Percentiles rank a stretch among this genome's conserved stretches.
Evolutionary conservation across 805 yeast genomes (phyloP).

Genomic region (Candida maesae): DNA sequence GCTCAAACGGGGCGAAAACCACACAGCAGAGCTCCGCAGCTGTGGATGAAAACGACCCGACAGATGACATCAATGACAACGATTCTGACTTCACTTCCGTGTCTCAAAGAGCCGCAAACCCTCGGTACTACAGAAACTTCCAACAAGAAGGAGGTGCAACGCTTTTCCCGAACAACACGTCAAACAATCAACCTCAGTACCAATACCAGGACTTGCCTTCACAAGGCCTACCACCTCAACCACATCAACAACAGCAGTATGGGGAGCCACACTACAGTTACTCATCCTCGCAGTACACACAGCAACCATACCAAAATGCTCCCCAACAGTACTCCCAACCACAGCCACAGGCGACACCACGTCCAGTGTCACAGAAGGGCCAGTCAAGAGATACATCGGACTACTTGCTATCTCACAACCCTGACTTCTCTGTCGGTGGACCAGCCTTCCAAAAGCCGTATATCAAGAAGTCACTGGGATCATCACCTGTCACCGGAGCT

Average conservation of each 20-base stretch:
- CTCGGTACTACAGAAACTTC: constrained; percentile 42
- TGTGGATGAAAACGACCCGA: constrained; percentile 18
- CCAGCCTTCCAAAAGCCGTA: constrained; percentile 17
- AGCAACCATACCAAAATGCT: constrained; percentile 4
- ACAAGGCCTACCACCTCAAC: background rate
- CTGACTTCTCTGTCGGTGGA: constrained; percentile 39
- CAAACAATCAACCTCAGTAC: no score
- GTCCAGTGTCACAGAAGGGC: no score
- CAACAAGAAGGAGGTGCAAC: constrained; percentile 27
- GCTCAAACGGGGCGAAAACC: background rate
- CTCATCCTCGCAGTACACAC: constrained; percentile 3
- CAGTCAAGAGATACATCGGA: constrained; percentile 41
- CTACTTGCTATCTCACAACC: constrained; percentile 42
- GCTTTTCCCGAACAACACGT: constrained; percentile 18
- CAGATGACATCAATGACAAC: constrained; percentile 24
- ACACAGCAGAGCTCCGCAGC: background rate
- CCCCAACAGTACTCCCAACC: constrained; percentile 4
- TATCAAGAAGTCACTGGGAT: constrained; percentile 2
- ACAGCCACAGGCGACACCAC: no score
- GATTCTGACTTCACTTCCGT: constrained; percentile 73
- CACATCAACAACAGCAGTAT: background rate
- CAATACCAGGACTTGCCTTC: constrained; percentile 1
- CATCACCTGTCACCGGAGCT: constrained; percentile 12
- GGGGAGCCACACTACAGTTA: no score
- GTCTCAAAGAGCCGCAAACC: constrained; percentile 72